Conservation (phyloP, 176 grass and related monocot species). For the Triticum dicoccoides region DNA sequence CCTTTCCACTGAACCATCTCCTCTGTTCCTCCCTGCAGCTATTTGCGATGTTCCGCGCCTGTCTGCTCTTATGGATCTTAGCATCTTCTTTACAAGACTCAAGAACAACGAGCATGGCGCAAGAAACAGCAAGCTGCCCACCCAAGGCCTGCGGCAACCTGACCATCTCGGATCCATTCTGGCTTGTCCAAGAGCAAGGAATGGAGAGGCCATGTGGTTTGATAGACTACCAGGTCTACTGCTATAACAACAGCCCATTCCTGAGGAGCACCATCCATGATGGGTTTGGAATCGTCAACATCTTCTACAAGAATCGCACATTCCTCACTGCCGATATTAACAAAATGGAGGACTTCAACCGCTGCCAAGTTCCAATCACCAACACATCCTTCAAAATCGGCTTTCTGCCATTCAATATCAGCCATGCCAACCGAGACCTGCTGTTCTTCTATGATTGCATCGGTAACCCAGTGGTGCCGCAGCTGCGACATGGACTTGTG, state of each 20-base stretch:
- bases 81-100: background rate
- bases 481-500: background rate
- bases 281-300: conserved; percentile 8
- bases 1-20: background rate
- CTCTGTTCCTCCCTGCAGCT: background rate
- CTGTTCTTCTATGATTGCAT: conserved; percentile 36
- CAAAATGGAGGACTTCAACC: conserved; percentile 20
- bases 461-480: too few species aligned
- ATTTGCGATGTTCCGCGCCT: background rate
- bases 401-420: conserved; percentile 21
- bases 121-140: conserved; percentile 2
- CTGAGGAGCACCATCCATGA: background rate
- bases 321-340: conserved; percentile 1
- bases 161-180: conserved; percentile 17
- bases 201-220: conserved; percentile 6
- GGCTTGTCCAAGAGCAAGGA: conserved; percentile 22
- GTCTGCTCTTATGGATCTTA: background rate
- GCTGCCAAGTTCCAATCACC: background rate
- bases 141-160: conserved; percentile 31
- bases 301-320: conserved; percentile 24
- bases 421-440: background rate
- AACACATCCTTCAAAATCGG: conserved; percentile 25
- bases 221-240: conserved; percentile 16
- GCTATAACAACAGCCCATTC: conserved; percentile 8
- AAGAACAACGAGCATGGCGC: background rate